These are phyloP conservation scores for Spinellus fusiger DNA, from an alignment of 192 early-diverging fungal species.

Conservation along the genomic window DNA sequence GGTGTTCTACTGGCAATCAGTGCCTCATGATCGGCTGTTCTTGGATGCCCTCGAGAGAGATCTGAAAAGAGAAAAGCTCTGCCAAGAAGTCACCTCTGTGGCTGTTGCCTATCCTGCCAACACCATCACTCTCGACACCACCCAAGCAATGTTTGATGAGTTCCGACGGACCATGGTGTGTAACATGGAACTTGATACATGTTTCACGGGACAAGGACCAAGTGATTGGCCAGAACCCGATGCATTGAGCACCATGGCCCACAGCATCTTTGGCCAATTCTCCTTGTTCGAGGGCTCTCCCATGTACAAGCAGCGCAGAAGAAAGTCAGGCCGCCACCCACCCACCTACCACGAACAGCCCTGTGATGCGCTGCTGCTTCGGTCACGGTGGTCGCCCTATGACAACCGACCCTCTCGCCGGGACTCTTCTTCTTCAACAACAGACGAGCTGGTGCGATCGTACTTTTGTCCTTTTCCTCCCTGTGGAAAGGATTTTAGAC, in stretches of 20 bases:
- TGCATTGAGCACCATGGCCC: not conserved
- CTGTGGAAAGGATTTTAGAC: constrained; percentile 49
- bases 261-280: constrained; percentile 44
- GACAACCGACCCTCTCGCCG: not conserved
- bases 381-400: not conserved
- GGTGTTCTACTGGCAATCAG: constrained; percentile 95
- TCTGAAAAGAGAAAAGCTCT: constrained; percentile 86
- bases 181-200: constrained; percentile 73
- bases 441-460: not conserved
- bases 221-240: not conserved
- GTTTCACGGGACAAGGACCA: constrained; percentile 33
- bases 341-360: not conserved
- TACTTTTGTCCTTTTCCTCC: constrained; percentile 48
- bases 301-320: constrained; percentile 65
- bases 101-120: constrained; percentile 60
- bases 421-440: not conserved
- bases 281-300: constrained; percentile 66
- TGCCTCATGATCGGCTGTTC: constrained; percentile 93
- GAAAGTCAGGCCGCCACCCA: constrained; percentile 9
- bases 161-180: constrained; percentile 51
- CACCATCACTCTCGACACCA: constrained; percentile 53
- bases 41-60: constrained; percentile 94
- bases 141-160: constrained; percentile 48
- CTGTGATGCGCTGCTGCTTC: not conserved
- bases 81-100: constrained; percentile 74